Evolutionary conservation across 2,329 filamentous ascomycete species (phyloP), one percentile per base, ranked within the genome.

Genomic region (Pezicula rhizophila): DNA sequence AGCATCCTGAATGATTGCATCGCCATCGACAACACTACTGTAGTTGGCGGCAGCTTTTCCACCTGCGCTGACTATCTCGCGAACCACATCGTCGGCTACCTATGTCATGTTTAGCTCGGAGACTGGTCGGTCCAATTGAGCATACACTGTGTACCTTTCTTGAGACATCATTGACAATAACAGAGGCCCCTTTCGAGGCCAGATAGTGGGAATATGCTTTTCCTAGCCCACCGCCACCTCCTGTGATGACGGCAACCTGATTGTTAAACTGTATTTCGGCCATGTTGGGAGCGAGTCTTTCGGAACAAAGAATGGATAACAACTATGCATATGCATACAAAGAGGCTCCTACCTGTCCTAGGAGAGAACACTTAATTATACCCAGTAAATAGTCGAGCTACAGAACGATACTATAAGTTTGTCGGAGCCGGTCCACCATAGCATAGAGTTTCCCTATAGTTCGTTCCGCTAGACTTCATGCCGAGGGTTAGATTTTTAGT

Each of bases 41-140:
- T 97, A 97, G 80, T 96, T 97, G 70, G 92, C 90, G 43, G 96
- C 90, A 52, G 93, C 93, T 71, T 96, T 95, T 69, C 93, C 93
- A 68, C 93, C 93, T 46, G 85, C 86, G 65, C 83, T 78, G 70
- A 85, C 90, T 70, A 92, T 92, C 73, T 89, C 84, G 60, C 89
- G 74, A 66, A 92, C 87, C 51, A 92, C 86, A 42, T 84, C 79
- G 77, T 95, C 88, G 62, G 88, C 89, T 55, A 86, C 84, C 87
- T 92, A 54, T 23, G 40, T 46, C 42, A 17, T 43, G 38, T 41
- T 42, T 18, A 14, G 25, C 23, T 17, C n/a, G 34, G 46, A 59
- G 72, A 95, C 91, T 81, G 89, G 93, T 68, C 82, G 89, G 93
- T 68, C 82, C 82, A 38, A 87, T 92, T 60, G 78, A 82, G 52